Conservation (phyloP, 805 yeast species). For the Huiozyma naganishii region DNA sequence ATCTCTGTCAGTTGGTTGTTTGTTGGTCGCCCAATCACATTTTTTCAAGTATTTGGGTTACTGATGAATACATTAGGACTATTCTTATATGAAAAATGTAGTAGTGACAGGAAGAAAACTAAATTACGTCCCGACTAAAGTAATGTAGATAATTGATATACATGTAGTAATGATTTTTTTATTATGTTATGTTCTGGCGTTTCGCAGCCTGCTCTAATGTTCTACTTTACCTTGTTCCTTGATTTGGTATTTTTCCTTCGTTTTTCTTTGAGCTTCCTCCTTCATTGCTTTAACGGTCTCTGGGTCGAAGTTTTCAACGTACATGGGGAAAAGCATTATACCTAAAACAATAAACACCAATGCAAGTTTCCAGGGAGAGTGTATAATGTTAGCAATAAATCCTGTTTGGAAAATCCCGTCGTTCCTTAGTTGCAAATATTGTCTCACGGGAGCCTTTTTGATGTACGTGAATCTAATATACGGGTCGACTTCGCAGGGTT, state of each 20-base stretch:
- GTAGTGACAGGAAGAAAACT: constrained; percentile 6
- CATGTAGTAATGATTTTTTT: neutral
- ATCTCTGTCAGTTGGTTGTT: constrained; percentile 67
- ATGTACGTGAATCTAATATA: constrained; percentile 17
- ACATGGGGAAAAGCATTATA: constrained; percentile 24
- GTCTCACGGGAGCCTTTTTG: constrained; percentile 23
- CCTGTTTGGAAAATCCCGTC: constrained; percentile 28
- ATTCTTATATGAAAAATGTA: constrained; percentile 47
- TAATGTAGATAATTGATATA: neutral
- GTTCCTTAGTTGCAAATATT: constrained; percentile 26
- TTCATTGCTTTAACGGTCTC: constrained; percentile 29
- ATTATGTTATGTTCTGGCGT: neutral
- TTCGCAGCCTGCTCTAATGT: neutral
- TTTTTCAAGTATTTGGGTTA: constrained; percentile 41
- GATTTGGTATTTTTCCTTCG: constrained; percentile 16
- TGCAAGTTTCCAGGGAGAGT: constrained; percentile 30
- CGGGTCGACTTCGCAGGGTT: constrained; percentile 12
- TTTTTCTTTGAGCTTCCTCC: constrained; percentile 20
- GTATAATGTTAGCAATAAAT: constrained; percentile 28
- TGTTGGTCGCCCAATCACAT: constrained; percentile 40
- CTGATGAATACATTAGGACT: constrained; percentile 43
- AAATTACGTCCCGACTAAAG: constrained; percentile 7
- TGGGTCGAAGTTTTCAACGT: constrained; percentile 33
- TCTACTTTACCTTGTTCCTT: neutral
- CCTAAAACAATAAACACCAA: constrained; percentile 22